Conservation (phyloP, 345 rosid genomes). For the Melastoma malabathricum region DNA sequence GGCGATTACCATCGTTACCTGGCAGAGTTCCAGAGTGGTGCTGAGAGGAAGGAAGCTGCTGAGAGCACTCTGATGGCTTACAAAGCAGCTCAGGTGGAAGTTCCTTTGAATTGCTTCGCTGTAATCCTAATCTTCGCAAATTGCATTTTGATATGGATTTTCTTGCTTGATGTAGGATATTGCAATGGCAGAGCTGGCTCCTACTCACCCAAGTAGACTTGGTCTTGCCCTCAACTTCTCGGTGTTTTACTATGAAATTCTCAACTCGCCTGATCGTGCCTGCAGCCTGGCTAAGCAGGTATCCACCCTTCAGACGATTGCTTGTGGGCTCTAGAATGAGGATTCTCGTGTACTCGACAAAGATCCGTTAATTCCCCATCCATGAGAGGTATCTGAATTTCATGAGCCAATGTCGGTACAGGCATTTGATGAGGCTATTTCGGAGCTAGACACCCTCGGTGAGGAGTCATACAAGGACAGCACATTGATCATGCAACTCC, state of each 20-base stretch:
- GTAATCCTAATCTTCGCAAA: no score
- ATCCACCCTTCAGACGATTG: not conserved
- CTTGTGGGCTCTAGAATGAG: not conserved
- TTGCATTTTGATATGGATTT: not conserved
- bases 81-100: not conserved
- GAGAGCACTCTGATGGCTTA: conserved; percentile 5
- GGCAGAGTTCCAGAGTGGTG: conserved; percentile 6
- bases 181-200: conserved; percentile 16
- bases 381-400: not conserved
- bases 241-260: conserved; percentile 25
- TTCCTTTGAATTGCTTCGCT: no score
- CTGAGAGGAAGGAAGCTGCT: conserved; percentile 4
- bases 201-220: conserved; percentile 27
- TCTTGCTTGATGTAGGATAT: not conserved
- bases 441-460: conserved; percentile 2
- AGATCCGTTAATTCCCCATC: not conserved
- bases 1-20: conserved; percentile 5
- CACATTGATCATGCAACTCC: conserved; percentile 6
- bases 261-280: conserved; percentile 20
- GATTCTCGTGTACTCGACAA: not conserved
- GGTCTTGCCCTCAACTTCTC: conserved; percentile 31
- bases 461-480: conserved; percentile 7
- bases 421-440: conserved; percentile 4
- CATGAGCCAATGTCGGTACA: not conserved
- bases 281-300: conserved; percentile 6